phyloP scores from a whole-genome alignment of 2,329 filamentous ascomycete species.

The Stromatinia cepivora region DNA sequence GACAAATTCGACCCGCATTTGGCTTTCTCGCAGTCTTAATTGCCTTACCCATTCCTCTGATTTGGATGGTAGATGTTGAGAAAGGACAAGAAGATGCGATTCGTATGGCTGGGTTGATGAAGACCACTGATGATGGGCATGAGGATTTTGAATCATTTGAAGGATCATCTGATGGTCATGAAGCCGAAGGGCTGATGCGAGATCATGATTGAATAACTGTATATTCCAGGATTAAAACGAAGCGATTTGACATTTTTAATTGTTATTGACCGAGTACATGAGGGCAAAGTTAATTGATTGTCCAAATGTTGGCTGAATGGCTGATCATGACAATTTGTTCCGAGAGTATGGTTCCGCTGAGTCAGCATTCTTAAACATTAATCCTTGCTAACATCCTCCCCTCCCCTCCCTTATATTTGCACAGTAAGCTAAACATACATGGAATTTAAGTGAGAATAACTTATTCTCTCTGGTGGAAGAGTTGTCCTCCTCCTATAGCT shows the following conservation, averaged over 20 bases:
- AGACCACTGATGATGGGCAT: slow-evolving; percentile 42
- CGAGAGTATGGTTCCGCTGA: background rate
- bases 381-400: no score
- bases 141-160: slow-evolving; percentile 19
- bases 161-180: slow-evolving; percentile 18
- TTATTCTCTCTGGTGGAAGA: no score
- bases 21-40: slow-evolving; percentile 89
- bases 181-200: slow-evolving; percentile 21
- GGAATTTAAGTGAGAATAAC: no score
- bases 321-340: background rate
- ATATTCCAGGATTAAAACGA: background rate
- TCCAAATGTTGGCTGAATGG: background rate
- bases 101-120: slow-evolving; percentile 60
- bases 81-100: slow-evolving; percentile 69
- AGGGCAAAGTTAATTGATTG: background rate
- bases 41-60: slow-evolving; percentile 77
- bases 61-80: slow-evolving; percentile 83
- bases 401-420: no score
- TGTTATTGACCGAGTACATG: background rate
- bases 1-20: slow-evolving; percentile 83
- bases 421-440: no score
- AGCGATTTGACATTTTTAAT: background rate
- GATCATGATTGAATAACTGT: slow-evolving; percentile 18
- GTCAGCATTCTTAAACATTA: background rate
- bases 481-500: no score